Evolutionary conservation across 257 asterid genomes (phyloP), one percentile per base, ranked within the genome.

Genomic region (Fraxinus americana): DNA sequence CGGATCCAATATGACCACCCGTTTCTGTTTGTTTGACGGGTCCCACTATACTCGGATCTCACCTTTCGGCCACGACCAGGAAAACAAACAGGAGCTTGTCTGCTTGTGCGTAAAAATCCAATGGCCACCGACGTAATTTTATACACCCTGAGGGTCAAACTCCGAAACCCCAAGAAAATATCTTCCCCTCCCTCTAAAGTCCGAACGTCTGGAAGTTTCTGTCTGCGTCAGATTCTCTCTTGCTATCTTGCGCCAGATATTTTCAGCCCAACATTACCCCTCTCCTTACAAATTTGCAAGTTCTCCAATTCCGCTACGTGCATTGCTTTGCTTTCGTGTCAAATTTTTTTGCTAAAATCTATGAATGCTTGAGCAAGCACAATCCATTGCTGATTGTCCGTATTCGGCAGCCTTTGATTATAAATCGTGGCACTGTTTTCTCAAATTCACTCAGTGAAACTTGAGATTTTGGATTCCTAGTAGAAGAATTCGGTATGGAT

Each of bases 141-240:
- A 0, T 0, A 2, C 1, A 38, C 0, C 1, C 1, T 2, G 67
- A 75, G 79, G 19, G 80, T 84, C 78, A 67, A 72, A 73, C 23
- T 75, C 48, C 21, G 68, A 52, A 72, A 73, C 23, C 77, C 21
- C 1, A 50, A 17, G 0, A 87, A 90, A 90, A 90, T 90, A 90
- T 91, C 97, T 90, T 79, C 75, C 7, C 38, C 63, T 16, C 61
- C 77, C 2, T 54, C 35, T 14, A 39, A 52, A 82, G 34, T 78
- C 69, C 45, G 27, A 35, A 57, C 82, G 75, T 91, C 93, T 90
- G 74, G 97, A 90, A 89, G 75, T 84, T 88, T 88, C 94, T 30
- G 0, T 32, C 45, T 6, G 71, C 77, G 41, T 48, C 67, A 35
- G 61, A 45, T 70, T 48, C 52, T 19, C 38, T 36, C 19, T 45